Evolutionary conservation across 306 rosid genomes (phyloP).

Genomic region (Rosa chinensis): DNA sequence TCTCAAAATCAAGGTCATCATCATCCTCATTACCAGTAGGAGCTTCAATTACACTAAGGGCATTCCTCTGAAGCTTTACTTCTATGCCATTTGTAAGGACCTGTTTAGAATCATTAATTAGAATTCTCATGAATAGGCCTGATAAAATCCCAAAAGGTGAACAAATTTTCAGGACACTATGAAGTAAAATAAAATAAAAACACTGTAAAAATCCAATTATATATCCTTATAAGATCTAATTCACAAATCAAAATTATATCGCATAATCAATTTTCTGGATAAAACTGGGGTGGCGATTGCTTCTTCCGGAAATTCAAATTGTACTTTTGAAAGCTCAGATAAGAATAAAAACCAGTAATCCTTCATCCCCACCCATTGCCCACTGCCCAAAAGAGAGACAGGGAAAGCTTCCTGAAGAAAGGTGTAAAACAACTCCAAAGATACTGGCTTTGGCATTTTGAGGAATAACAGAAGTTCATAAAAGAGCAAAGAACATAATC

Average conservation of each 20-base stretch:
- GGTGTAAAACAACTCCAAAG: background rate
- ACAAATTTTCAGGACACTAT: conserved; percentile 1
- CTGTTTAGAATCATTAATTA: conserved; percentile 44
- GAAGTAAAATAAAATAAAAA: background rate
- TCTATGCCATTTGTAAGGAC: conserved; percentile 97
- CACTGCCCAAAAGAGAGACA: background rate
- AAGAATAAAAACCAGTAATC: conserved; percentile 11
- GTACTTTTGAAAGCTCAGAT: background rate
- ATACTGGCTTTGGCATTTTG: background rate
- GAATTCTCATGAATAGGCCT: conserved; percentile 2
- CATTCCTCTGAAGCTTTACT: conserved; percentile 96
- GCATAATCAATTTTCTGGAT: background rate
- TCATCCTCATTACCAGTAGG: conserved; percentile 97
- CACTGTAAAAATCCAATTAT: background rate
- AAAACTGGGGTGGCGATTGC: background rate
- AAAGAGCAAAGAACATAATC: background rate
- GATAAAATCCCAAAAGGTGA: conserved; percentile 6
- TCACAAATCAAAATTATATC: background rate
- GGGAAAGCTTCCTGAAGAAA: background rate
- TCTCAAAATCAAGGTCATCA: conserved; percentile 87
- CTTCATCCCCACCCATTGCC: background rate
- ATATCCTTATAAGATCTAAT: background rate
- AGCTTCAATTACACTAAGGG: conserved; percentile 96
- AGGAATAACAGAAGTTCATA: background rate
- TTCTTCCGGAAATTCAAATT: background rate